Evolutionary conservation across 441 rosid genomes (phyloP).

Genomic region (Euphorbia corollata): DNA sequence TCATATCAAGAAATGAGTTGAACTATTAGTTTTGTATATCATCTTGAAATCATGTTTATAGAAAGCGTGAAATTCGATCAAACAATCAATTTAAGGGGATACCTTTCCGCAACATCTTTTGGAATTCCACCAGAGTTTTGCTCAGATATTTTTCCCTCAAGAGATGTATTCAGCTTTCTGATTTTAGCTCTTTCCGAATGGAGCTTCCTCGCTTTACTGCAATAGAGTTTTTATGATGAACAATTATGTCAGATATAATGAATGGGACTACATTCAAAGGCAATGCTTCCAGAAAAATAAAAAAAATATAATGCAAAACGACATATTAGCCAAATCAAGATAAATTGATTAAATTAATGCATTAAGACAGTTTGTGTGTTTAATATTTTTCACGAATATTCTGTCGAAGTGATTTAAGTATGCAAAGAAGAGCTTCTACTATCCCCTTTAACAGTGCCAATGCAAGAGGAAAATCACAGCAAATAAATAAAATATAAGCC

Average conservation of each 20-base stretch:
- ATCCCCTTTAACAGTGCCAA: background rate
- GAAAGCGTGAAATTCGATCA: background rate
- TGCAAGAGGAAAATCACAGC: background rate
- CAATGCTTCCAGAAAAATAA: too few species aligned
- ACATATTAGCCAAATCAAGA: background rate
- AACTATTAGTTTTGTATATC: too few species aligned
- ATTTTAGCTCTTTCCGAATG: slow-evolving; percentile 21
- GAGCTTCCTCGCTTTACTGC: slow-evolving; percentile 37
- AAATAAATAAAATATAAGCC: background rate
- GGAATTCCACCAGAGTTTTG: slow-evolving; percentile 21
- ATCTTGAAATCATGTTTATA: background rate
- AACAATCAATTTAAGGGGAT: background rate
- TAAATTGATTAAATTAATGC: background rate
- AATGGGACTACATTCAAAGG: background rate
- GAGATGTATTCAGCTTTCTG: slow-evolving; percentile 22
- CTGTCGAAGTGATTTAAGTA: background rate
- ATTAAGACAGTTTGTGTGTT: background rate
- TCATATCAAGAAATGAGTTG: too few species aligned
- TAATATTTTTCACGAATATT: background rate
- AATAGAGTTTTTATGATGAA: slow-evolving; percentile 9
- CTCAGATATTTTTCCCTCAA: slow-evolving; percentile 15
- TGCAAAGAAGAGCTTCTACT: background rate
- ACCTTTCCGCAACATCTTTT: slow-evolving; percentile 40
- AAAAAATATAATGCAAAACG: background rate
- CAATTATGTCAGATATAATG: slow-evolving; percentile 2